phyloP scores from a whole-genome alignment of 768 basidiomycete species.

The Hericium rajendrae region DNA sequence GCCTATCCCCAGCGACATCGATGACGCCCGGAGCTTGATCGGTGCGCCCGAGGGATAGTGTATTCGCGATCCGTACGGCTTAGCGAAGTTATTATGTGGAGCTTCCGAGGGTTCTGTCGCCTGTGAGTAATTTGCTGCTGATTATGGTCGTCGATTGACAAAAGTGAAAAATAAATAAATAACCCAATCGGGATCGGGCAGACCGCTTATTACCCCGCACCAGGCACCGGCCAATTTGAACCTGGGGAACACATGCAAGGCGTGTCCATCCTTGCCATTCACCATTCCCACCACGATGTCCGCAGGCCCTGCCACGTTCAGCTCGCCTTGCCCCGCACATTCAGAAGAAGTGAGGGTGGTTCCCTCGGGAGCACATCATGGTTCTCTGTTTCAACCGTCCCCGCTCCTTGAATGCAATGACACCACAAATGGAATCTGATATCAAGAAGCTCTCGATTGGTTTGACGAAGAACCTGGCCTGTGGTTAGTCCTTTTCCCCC shows the following conservation, averaged over 20 bases:
- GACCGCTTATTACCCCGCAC: neutral
- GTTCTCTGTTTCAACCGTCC: conserved; percentile 61
- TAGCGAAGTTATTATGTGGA: too few relatives aligned
- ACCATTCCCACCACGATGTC: neutral
- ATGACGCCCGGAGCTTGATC: too few relatives aligned
- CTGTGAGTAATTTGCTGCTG: too few relatives aligned
- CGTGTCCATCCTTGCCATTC: too few relatives aligned
- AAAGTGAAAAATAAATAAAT: too few relatives aligned
- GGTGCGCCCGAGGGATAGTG: too few relatives aligned
- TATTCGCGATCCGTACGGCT: too few relatives aligned
- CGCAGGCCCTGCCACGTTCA: neutral
- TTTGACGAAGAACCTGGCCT: conserved; percentile 62
- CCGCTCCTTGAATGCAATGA: conserved; percentile 64
- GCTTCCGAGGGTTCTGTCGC: too few relatives aligned
- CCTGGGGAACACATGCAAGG: too few relatives aligned
- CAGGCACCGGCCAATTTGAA: neutral
- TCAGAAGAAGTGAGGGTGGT: conserved; percentile 28
- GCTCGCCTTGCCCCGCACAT: conserved; percentile 18
- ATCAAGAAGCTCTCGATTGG: conserved; percentile 52
- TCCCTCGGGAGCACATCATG: conserved; percentile 42
- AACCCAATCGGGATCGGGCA: neutral
- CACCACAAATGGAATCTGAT: conserved; percentile 44
- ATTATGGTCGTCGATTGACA: too few relatives aligned
- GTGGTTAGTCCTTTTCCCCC: conserved; percentile 41
- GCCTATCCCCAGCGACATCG: too few relatives aligned